Evolutionary conservation across 1,284 basidiomycete genomes (phyloP), one percentile per base, ranked within the genome.

Genomic region (Austroboletus rostrupii): DNA sequence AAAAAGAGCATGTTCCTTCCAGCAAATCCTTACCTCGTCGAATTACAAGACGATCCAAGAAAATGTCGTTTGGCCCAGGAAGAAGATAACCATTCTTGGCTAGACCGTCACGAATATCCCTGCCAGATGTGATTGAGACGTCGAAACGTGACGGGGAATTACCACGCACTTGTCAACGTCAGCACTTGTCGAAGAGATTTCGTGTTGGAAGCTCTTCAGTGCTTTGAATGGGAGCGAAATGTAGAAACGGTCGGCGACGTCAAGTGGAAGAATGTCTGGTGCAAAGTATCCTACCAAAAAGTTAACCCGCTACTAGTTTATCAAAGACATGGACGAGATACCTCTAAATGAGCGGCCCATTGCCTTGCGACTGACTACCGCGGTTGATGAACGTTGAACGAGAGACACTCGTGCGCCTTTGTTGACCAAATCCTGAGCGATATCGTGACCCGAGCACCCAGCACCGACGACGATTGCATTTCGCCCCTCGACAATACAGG

Each of bases 191-290:
- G 50, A 26, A 19, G 49, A 36, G 14, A 43, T 19, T 17, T 55
- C 45, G 8, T 51, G 37, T 32, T 57, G 52, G 17, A 42, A 39
- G 28, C 39, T 47, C 20, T 45, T 45, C 10, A 47, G 32, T 21
- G 56, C 45, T 12, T 57, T 48, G 17, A 57, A 50, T 19, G 55
- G 55, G 11, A 57, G 13, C 14, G 55, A 53, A 31, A 51, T 42
- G 37, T 54, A 56, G 19, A 55, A 55, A 8, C 55, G 48, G 13
- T 56, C 55, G 3, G 55, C 55, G 19, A 55, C 26, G 28, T 57
- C 56, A 26, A 49, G 55, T 32, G 56, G 52, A 45, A 45, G 56
- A n/a, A 45, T 37, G 35, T 56, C 43, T 26, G 54, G 47, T 26
- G 47, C 45, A 19, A 56, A 49, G 48, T 56, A 56, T 31, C 56